A percentile compares a stretch with the other conserved stretches of the same genome.
phyloP scores from a whole-genome alignment of 768 basidiomycete species.

The Auricularia heimuer region DNA sequence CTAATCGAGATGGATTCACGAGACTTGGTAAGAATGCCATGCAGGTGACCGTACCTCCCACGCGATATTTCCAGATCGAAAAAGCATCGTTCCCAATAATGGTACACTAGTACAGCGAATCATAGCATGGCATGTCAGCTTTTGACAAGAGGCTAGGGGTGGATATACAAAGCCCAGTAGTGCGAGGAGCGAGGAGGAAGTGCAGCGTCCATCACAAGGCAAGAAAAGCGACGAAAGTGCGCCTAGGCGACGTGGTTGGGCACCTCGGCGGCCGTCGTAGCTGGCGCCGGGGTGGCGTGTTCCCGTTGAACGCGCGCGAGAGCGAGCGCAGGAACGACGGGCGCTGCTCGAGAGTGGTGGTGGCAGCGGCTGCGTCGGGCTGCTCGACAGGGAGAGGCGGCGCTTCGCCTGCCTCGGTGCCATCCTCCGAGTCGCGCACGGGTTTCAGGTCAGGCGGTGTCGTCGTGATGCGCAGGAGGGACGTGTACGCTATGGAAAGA shows the following conservation, averaged over 20 bases:
- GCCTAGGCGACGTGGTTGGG: not conserved
- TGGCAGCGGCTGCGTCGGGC: not conserved
- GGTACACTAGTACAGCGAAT: too few relatives aligned
- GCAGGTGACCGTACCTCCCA: too few relatives aligned
- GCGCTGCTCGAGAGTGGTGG: not conserved
- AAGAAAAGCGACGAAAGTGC: too few relatives aligned
- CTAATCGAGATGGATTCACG: too few relatives aligned
- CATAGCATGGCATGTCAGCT: too few relatives aligned
- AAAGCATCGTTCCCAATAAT: too few relatives aligned
- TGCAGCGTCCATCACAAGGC: too few relatives aligned
- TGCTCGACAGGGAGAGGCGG: not conserved
- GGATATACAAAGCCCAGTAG: too few relatives aligned
- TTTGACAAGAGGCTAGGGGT: too few relatives aligned
- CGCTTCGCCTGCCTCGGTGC: not conserved
- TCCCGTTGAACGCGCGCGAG: not conserved
- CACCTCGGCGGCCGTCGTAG: not conserved
- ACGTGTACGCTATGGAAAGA: constrained; percentile 62
- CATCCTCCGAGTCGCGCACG: constrained; percentile 2
- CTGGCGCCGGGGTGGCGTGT: not conserved
- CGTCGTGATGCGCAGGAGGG: constrained; percentile 73
- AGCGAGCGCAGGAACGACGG: not conserved
- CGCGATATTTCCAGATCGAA: too few relatives aligned
- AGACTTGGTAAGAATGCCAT: too few relatives aligned
- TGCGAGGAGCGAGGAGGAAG: too few relatives aligned
- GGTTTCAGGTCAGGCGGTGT: constrained; percentile 32